Evolutionary conservation across 495 filamentous ascomycete species (phyloP).

Genomic region (Xanthoparmelia taractica): DNA sequence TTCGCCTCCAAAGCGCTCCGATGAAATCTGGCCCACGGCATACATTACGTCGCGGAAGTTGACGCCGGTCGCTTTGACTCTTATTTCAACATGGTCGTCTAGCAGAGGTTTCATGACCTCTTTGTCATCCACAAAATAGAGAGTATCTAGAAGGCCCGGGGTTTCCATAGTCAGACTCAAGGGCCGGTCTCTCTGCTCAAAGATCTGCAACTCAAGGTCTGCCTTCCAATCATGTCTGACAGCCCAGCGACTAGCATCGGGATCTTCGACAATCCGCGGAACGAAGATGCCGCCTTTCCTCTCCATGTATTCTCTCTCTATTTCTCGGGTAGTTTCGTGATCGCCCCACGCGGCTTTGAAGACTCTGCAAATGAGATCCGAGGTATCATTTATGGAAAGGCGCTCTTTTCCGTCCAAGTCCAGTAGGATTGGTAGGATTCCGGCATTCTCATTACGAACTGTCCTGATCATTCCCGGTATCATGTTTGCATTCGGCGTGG

Average conservation of each 20-base stretch:
- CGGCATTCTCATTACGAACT: neutral
- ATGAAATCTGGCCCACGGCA: constrained; percentile 30
- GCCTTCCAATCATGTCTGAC: neutral
- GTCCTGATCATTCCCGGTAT: neutral
- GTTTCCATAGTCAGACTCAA: constrained; percentile 9
- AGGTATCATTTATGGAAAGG: neutral
- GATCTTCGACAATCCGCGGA: constrained; percentile 26
- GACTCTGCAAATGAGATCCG: neutral
- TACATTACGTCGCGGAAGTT: constrained; percentile 36
- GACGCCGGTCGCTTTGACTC: constrained; percentile 8
- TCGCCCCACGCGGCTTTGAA: neutral
- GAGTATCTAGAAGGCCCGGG: constrained; percentile 10
- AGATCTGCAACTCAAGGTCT: neutral
- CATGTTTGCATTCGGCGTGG: neutral
- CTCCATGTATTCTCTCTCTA: constrained; percentile 27
- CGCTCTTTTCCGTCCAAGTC: neutral
- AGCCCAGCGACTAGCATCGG: constrained; percentile 9
- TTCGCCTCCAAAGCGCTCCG: constrained; percentile 41
- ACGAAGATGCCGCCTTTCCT: constrained; percentile 23
- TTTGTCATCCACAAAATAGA: constrained; percentile 14
- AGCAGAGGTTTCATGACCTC: neutral
- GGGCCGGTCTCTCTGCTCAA: constrained; percentile 1
- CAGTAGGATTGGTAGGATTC: neutral
- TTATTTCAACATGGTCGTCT: constrained; percentile 11
- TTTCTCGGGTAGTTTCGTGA: neutral